These are phyloP conservation scores for Lepiota venenata DNA, from an alignment of 768 basidiomycete species.

Conservation along the genomic window DNA sequence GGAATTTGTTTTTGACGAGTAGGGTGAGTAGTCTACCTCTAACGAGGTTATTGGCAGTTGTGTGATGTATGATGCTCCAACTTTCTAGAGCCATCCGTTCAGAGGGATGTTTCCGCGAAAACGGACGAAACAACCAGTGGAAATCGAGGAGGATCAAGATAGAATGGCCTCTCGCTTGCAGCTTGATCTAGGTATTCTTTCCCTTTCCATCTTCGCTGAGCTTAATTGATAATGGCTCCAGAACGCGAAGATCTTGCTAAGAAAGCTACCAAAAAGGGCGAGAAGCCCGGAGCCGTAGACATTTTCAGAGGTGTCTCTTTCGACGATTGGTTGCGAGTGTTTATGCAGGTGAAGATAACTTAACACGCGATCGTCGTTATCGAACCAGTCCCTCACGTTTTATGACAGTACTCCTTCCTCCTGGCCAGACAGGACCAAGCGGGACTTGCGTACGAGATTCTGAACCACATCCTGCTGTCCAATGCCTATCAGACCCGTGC, in stretches of 20 bases:
- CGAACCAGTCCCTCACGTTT: too few species aligned
- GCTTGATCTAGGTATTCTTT: slow-evolving; percentile 55
- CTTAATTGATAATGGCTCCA: slow-evolving; percentile 18
- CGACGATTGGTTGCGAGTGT: slow-evolving; percentile 80
- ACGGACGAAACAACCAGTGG: slow-evolving; percentile 32
- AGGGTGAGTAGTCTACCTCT: slow-evolving; percentile 45
- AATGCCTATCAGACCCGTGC: slow-evolving; percentile 64
- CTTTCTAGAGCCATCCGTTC: slow-evolving; percentile 48
- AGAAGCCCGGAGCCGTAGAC: slow-evolving; percentile 44
- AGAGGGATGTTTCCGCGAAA: slow-evolving; percentile 64
- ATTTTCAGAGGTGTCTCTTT: slow-evolving; percentile 81
- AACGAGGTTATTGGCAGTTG: neutral
- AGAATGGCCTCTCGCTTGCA: slow-evolving; percentile 75
- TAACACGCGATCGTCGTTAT: too few species aligned
- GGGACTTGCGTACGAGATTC: slow-evolving; percentile 67
- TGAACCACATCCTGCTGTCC: slow-evolving; percentile 72
- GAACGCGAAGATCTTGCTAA: slow-evolving; percentile 56
- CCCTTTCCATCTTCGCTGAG: too few species aligned
- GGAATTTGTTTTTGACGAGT: slow-evolving; percentile 76
- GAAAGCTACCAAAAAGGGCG: slow-evolving; percentile 38
- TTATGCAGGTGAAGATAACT: slow-evolving; percentile 87
- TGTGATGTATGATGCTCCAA: neutral
- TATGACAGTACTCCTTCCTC: slow-evolving; percentile 66
- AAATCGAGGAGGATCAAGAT: slow-evolving; percentile 60
- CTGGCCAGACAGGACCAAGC: slow-evolving; percentile 61